phyloP scores from a whole-genome alignment of 139 green algal genomes.

The Yamagishiella unicocca region DNA sequence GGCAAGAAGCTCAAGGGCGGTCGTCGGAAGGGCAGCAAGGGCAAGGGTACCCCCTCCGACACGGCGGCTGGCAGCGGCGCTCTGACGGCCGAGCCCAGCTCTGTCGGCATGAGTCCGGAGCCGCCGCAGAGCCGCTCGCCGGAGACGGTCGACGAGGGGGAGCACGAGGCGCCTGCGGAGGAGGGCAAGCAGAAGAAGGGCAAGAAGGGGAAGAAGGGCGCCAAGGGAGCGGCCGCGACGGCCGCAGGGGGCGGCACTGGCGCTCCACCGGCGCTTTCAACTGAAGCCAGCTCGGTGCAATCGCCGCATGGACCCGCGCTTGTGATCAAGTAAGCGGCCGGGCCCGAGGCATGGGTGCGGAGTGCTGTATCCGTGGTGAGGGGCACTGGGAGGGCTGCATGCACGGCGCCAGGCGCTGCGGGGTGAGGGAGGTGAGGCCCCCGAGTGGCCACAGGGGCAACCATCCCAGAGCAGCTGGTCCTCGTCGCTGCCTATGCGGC shows the following conservation, averaged over 20 bases:
- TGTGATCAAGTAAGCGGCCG: too few relatives aligned
- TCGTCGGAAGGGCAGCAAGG: neutral
- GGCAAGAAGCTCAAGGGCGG: neutral
- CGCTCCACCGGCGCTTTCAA: too few relatives aligned
- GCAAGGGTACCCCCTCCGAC: neutral
- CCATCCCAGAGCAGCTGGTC: too few relatives aligned
- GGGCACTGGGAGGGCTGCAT: too few relatives aligned
- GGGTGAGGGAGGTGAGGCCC: too few relatives aligned
- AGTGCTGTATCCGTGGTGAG: neutral
- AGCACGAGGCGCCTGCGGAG: neutral
- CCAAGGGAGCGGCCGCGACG: neutral
- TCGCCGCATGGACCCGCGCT: too few relatives aligned
- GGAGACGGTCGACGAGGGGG: neutral
- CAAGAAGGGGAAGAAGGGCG: neutral
- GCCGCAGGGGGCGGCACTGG: neutral
- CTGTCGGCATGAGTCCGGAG: neutral
- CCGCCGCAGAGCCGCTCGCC: neutral
- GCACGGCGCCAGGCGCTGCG: neutral
- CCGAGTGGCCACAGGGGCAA: too few relatives aligned
- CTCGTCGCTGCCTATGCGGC: too few relatives aligned
- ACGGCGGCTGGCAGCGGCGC: neutral
- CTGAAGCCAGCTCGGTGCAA: neutral
- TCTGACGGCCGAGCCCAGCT: neutral
- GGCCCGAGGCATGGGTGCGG: too few relatives aligned
- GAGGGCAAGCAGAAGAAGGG: conserved; percentile 16